Percentiles rank a stretch among this genome's conserved stretches.
Conservation (phyloP, 1,284 basidiomycete genomes). For the Pisolithus thermaeus region DNA sequence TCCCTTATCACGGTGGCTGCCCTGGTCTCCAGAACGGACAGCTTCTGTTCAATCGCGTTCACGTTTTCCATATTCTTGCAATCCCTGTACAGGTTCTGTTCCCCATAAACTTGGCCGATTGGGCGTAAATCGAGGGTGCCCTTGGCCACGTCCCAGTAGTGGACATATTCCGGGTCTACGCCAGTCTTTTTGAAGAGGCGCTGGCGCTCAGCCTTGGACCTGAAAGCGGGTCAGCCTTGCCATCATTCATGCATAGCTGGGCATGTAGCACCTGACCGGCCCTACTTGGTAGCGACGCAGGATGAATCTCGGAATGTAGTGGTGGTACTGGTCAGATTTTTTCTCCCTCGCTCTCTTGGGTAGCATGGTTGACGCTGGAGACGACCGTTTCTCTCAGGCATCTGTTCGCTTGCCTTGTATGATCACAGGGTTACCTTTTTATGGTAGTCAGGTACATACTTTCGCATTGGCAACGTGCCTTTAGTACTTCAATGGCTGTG, state of each 20-base stretch:
- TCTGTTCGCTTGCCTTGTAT: background rate
- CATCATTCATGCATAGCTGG: background rate
- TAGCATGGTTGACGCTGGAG: background rate
- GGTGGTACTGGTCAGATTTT: slow-evolving; percentile 4
- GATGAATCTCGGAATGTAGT: slow-evolving; percentile 10
- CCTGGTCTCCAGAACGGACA: slow-evolving; percentile 23
- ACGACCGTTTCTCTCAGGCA: too few species aligned
- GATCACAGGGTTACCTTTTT: too few species aligned
- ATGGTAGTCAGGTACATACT: too few species aligned
- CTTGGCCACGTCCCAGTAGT: slow-evolving; percentile 21
- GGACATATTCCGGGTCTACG: slow-evolving; percentile 15
- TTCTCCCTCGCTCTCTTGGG: background rate
- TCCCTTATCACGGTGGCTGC: slow-evolving; percentile 17
- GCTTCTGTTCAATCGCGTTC: slow-evolving; percentile 23
- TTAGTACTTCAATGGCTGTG: too few species aligned
- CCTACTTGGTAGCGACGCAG: slow-evolving; percentile 8
- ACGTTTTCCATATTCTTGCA: slow-evolving; percentile 13
- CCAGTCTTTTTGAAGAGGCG: slow-evolving; percentile 4
- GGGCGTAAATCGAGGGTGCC: slow-evolving; percentile 16
- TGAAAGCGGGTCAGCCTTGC: background rate
- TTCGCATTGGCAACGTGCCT: too few species aligned
- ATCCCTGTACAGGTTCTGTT: slow-evolving; percentile 25
- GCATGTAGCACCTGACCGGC: slow-evolving; percentile 1
- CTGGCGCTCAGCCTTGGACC: slow-evolving; percentile 5
- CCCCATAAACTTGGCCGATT: slow-evolving; percentile 23